Evolutionary conservation across 768 basidiomycete genomes (phyloP).

Genomic region (Saitozyma sp.): DNA sequence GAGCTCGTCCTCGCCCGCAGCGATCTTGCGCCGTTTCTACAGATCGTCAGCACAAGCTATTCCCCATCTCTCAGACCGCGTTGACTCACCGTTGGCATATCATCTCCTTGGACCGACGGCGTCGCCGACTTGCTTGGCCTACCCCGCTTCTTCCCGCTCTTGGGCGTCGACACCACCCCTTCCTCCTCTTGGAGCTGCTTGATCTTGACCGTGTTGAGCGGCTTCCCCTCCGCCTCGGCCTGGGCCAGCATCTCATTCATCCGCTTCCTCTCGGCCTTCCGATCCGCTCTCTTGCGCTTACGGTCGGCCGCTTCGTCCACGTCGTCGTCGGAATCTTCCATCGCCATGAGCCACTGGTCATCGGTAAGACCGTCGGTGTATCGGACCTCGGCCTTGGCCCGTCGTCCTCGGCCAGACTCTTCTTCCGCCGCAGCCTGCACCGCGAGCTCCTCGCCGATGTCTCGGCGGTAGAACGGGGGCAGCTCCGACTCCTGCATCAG

Average conservation of each 20-base stretch:
- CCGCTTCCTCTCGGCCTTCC: slow-evolving; percentile 32
- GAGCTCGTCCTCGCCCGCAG: slow-evolving; percentile 24
- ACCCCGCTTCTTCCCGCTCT: slow-evolving; percentile 32
- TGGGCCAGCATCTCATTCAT: slow-evolving; percentile 31
- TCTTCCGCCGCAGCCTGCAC: slow-evolving; percentile 55
- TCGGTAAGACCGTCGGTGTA: slow-evolving; percentile 94
- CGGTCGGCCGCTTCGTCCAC: slow-evolving; percentile 42
- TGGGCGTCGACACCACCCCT: background rate
- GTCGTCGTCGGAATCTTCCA: slow-evolving; percentile 51
- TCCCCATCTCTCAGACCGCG: background rate
- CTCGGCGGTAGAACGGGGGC: slow-evolving; percentile 81
- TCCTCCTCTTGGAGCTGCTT: slow-evolving; percentile 55
- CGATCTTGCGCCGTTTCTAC: slow-evolving; percentile 48
- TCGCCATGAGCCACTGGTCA: slow-evolving; percentile 78
- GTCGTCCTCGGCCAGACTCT: slow-evolving; percentile 77
- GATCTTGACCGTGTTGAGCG: slow-evolving; percentile 68
- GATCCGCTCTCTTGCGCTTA: slow-evolving; percentile 26
- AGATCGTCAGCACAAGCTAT: slow-evolving; percentile 4
- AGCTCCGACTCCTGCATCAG: slow-evolving; percentile 87
- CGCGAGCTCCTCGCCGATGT: slow-evolving; percentile 57
- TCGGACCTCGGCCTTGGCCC: slow-evolving; percentile 77
- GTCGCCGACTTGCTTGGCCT: slow-evolving; percentile 33
- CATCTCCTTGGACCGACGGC: slow-evolving; percentile 37
- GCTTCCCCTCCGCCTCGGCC: slow-evolving; percentile 44
- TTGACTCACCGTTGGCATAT: slow-evolving; percentile 25